These are phyloP conservation scores for Paecilomyces variotii DNA, from an alignment of 2,329 filamentous ascomycete species.

Conservation along the genomic window DNA sequence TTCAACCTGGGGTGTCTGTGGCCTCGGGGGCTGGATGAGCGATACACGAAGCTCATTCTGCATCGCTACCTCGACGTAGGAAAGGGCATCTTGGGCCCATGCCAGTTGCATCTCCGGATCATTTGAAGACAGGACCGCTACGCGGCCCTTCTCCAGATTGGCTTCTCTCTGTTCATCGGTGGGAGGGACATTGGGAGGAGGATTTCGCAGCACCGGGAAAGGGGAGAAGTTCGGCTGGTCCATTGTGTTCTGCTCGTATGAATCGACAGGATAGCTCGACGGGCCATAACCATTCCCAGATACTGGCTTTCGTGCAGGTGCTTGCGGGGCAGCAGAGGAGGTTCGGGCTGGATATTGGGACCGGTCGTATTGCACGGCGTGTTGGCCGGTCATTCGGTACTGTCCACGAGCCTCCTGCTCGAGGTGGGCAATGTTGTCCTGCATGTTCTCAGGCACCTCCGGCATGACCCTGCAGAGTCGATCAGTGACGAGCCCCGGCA, in stretches of 20 bases:
- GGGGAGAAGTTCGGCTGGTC: slow-evolving; percentile 76
- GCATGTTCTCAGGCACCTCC: slow-evolving; percentile 94
- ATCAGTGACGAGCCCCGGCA: slow-evolving; percentile 15
- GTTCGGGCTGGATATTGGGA: slow-evolving; percentile 28
- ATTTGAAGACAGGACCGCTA: slow-evolving; percentile 81
- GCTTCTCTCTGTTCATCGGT: slow-evolving; percentile 92
- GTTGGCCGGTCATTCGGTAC: slow-evolving; percentile 38
- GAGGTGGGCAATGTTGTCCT: slow-evolving; percentile 84
- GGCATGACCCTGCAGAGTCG: slow-evolving; percentile 66
- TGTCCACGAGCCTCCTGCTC: slow-evolving; percentile 61
- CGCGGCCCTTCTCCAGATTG: slow-evolving; percentile 74
- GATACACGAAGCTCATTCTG: slow-evolving; percentile 66
- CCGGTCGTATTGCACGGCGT: slow-evolving; percentile 24
- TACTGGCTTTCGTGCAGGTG: slow-evolving; percentile 6
- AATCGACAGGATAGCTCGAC: slow-evolving; percentile 24
- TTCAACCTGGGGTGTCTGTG: slow-evolving; percentile 76
- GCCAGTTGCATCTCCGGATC: slow-evolving; percentile 94
- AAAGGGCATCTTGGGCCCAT: slow-evolving; percentile 89
- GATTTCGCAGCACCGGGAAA: slow-evolving; percentile 74
- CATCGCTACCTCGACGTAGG: slow-evolving; percentile 76
- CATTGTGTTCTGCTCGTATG: slow-evolving; percentile 41
- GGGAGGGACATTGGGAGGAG: slow-evolving; percentile 80
- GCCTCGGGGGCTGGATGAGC: slow-evolving; percentile 51
- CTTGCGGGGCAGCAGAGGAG: slow-evolving; percentile 24
- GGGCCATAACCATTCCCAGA: neutral